Evolutionary conservation across 768 basidiomycete species (phyloP), one percentile per base, ranked within the genome.

Genomic region (Agaricus blazei): DNA sequence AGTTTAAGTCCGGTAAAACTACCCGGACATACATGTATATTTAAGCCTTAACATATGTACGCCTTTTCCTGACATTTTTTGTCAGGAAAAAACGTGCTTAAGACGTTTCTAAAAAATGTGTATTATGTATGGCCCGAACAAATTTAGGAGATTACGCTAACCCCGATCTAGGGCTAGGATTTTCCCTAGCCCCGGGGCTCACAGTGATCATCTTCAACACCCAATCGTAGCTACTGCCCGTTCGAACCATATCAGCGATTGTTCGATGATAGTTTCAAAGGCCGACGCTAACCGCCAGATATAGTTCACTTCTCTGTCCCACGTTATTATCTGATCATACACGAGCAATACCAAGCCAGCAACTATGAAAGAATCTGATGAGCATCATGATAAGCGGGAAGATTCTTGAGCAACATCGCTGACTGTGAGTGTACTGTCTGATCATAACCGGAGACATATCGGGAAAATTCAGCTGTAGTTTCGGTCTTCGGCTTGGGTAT

Each of bases 271-370:
- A 1, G 2, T 41, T 19, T 19, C n/a, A 41, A 15, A 4, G 7
- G n/a, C 6, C 40, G 4, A 8, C 14, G 26, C 23, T 24, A 23
- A 52, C 52, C 6, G 4, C 52, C 52, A 52, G 52, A 52, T 52
- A 40, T 23, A 44, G n/a, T 46, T 38, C 43, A 45, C 43, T 31
- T 54, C 52, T 19, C 29, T 37, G 19, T 48, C 46, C 52, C 52
- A 54, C 9, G 52, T 54, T 14, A 54, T 29, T 28, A 27, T 8
- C 2, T 54, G 52, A 29, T 54, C 52, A 12, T 47, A 54, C 14
- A 54, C 9, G 26, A 48, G 26, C 9, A 54, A 9, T 15, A n/a
- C 38, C 34, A 54, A 29, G 3, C 45, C 52, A 24, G 52, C 37
- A 23, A 34, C 52, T 52, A 31, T 23, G n/a, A 3, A 34, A 15